Evolutionary conservation across 805 yeast species (phyloP).

Genomic region (Wickerhamiella spandovensis): DNA sequence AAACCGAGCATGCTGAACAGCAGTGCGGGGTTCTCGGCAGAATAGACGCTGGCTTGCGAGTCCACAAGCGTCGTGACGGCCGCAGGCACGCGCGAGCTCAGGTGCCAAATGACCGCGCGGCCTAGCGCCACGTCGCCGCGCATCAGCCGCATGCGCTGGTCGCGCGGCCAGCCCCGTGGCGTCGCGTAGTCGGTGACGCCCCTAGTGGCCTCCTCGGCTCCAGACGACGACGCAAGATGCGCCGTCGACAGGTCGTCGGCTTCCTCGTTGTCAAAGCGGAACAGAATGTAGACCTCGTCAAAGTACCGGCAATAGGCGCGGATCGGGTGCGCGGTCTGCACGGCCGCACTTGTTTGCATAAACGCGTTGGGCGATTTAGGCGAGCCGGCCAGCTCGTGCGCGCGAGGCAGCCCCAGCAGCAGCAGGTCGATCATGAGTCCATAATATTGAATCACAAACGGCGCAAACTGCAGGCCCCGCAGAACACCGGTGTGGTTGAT

Average conservation of each 20-base stretch:
- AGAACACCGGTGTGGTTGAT: constrained; percentile 78
- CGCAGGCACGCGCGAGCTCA: constrained; percentile 63
- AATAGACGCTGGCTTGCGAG: constrained; percentile 82
- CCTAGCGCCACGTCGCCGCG: constrained; percentile 87
- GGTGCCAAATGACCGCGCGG: constrained; percentile 84
- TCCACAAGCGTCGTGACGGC: constrained; percentile 62
- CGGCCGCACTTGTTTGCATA: constrained; percentile 42
- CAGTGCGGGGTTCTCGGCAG: constrained; percentile 78
- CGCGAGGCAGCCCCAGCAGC: constrained; percentile 75
- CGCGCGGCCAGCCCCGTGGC: constrained; percentile 89
- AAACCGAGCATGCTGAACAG: constrained; percentile 89
- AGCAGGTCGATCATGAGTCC: constrained; percentile 75
- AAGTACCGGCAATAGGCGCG: constrained; percentile 69
- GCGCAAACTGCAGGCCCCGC: constrained; percentile 80
- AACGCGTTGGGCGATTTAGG: constrained; percentile 60
- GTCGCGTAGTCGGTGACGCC: background rate
- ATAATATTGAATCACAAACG: constrained; percentile 81
- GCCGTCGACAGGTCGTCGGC: constrained; percentile 64
- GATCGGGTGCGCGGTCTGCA: constrained; percentile 62
- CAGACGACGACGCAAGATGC: constrained; percentile 33
- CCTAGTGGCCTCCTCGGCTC: background rate
- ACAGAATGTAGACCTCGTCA: constrained; percentile 68
- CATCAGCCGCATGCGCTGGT: constrained; percentile 78
- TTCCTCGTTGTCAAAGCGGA: constrained; percentile 61
- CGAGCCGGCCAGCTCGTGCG: constrained; percentile 75